Percentiles rank a stretch among this genome's conserved stretches.
phyloP scores from a whole-genome alignment of 169 alveolate genomes.

The Cryptosporidium canis region DNA sequence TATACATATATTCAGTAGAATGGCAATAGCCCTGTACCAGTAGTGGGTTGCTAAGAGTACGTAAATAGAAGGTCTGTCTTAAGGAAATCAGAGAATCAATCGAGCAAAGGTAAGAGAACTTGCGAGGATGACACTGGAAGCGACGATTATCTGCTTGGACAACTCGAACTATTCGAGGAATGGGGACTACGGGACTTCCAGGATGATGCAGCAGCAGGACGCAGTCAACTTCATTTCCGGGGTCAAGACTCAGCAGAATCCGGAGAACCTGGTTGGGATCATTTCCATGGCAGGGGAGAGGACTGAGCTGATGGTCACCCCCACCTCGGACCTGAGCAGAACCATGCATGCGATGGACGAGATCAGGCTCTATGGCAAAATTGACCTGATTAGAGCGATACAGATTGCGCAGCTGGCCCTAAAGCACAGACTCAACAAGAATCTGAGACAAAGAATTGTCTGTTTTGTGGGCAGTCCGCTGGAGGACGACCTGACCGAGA shows the following conservation, averaged over 20 bases:
- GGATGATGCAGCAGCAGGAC: constrained; percentile 90
- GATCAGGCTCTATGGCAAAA: constrained; percentile 86
- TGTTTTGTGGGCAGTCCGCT: constrained; percentile 96
- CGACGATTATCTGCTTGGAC: constrained; percentile 94
- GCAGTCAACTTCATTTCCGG: constrained; percentile 88
- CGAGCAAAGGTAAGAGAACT: not conserved
- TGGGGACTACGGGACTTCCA: constrained; percentile 92
- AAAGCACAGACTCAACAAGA: constrained; percentile 95
- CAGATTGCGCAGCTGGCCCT: constrained; percentile 94
- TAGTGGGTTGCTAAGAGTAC: not conserved
- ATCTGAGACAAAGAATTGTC: constrained; percentile 92
- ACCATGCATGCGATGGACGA: constrained; percentile 84
- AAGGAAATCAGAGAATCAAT: not conserved
- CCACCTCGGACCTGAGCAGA: constrained; percentile 92
- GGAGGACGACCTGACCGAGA: constrained; percentile 75
- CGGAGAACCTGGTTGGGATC: constrained; percentile 94
- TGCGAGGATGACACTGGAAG: constrained; percentile 93
- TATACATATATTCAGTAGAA: not conserved
- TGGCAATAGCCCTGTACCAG: not conserved
- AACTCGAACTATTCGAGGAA: constrained; percentile 96
- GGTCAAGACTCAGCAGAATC: constrained; percentile 87
- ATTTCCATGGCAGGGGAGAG: constrained; percentile 94
- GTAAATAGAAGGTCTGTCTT: not conserved
- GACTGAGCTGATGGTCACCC: constrained; percentile 90
- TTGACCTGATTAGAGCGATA: constrained; percentile 89